phyloP scores from a whole-genome alignment of 371 early-diverging fungal species.

The Chytridium lagenaria region DNA sequence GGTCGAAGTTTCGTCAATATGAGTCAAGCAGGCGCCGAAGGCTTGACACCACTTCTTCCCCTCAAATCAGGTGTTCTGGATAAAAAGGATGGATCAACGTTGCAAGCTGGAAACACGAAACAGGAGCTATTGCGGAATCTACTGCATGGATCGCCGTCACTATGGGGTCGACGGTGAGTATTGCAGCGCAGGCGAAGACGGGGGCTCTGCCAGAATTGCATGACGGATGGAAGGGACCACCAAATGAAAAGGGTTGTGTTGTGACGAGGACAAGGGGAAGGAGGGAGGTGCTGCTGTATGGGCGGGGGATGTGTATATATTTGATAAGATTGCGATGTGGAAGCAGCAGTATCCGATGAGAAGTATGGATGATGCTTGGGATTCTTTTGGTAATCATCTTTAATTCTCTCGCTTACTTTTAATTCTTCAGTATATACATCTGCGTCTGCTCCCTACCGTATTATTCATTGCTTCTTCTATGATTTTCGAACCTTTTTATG shows the following conservation, averaged over 20 bases:
- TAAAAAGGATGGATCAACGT: background rate
- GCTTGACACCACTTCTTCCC: background rate
- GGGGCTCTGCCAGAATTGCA: background rate
- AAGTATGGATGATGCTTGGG: constrained; percentile 28
- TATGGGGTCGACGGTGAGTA: background rate
- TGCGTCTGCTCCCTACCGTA: too few species aligned
- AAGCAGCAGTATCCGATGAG: constrained; percentile 3
- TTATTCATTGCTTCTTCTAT: too few species aligned
- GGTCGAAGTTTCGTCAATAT: background rate
- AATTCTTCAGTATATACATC: too few species aligned
- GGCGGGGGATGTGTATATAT: constrained; percentile 27
- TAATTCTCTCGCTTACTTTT: too few species aligned
- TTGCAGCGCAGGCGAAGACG: background rate
- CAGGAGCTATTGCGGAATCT: background rate
- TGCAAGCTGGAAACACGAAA: background rate
- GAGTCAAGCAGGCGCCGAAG: background rate
- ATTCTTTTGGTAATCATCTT: constrained; percentile 20
- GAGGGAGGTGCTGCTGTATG: constrained; percentile 15
- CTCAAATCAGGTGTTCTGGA: background rate
- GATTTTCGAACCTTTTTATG: too few species aligned
- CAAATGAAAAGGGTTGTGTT: background rate
- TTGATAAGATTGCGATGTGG: constrained; percentile 32
- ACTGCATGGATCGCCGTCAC: background rate
- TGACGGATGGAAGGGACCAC: constrained; percentile 28
- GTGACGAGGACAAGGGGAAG: constrained; percentile 23